Evolutionary conservation across 768 basidiomycete species (phyloP).

Genomic region (Podaxis sp.): DNA sequence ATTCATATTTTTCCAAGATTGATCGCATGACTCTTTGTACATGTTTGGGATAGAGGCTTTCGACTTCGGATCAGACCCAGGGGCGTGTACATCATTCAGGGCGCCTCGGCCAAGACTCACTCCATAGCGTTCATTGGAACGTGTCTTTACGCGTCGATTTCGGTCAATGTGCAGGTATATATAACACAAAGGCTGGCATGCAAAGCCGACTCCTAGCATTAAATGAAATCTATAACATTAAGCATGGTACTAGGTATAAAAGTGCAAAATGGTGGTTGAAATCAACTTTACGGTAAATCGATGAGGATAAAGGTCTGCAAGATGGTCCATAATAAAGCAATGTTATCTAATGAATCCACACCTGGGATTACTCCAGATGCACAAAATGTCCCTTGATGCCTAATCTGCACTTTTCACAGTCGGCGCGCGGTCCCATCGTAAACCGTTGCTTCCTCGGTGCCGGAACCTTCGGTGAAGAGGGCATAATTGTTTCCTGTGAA

Average conservation of each 20-base stretch:
- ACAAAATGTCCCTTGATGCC: conserved; percentile 72
- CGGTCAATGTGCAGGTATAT: background rate
- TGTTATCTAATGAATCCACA: background rate
- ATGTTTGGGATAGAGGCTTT: background rate
- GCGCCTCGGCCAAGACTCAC: background rate
- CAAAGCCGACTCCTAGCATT: background rate
- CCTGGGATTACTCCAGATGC: conserved; percentile 50
- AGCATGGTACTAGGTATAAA: background rate
- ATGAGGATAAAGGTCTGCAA: background rate
- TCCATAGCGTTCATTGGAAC: background rate
- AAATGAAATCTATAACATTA: conserved; percentile 1
- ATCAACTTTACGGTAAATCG: background rate
- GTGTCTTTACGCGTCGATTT: conserved; percentile 3
- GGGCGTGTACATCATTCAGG: background rate
- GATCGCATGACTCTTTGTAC: conserved; percentile 10
- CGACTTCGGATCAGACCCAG: background rate
- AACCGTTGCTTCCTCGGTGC: conserved; percentile 43
- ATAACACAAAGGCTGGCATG: background rate
- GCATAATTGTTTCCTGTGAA: background rate
- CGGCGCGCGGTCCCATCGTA: conserved; percentile 70
- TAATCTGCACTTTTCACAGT: conserved; percentile 64
- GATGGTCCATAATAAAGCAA: background rate
- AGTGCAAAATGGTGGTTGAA: background rate
- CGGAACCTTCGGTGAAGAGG: conserved; percentile 6
- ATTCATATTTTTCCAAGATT: conserved; percentile 7